Conservation (phyloP, 257 asterid species). For the Solanum paucissectum region DNA sequence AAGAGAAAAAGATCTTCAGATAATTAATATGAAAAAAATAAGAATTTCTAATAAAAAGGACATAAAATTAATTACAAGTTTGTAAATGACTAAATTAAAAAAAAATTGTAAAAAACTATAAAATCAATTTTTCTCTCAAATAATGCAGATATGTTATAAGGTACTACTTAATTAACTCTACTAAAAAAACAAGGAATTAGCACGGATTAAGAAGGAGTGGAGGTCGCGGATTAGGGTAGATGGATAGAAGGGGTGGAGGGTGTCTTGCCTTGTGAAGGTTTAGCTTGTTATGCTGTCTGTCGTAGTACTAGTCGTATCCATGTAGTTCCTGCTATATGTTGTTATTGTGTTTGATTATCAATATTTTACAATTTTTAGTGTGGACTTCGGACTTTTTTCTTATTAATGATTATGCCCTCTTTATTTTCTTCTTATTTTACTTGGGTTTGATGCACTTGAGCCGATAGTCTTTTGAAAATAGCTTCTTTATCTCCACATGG, state of each 20-base stretch:
- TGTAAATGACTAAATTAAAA: background rate
- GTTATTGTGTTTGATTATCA: no score
- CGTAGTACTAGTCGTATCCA: background rate
- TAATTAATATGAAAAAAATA: background rate
- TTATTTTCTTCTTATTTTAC: no score
- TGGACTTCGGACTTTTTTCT: no score
- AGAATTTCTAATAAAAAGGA: background rate
- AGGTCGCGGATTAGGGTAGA: background rate
- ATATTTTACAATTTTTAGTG: no score
- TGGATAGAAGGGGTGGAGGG: background rate
- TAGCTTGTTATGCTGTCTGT: background rate
- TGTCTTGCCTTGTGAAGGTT: background rate
- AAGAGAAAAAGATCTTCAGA: background rate
- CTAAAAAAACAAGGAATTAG: background rate
- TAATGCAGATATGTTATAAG: background rate
- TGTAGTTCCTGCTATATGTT: no score
- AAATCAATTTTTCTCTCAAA: background rate
- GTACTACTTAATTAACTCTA: background rate
- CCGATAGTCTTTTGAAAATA: no score
- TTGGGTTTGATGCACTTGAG: background rate
- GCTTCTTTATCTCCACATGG: background rate
- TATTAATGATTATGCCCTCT: no score
- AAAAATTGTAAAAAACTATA: background rate
- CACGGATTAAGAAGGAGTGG: background rate
- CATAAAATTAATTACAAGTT: background rate